These are phyloP conservation scores for Graphiopsis chlorocephala DNA, from an alignment of 2,329 filamentous ascomycete genomes.

Conservation along the genomic window DNA sequence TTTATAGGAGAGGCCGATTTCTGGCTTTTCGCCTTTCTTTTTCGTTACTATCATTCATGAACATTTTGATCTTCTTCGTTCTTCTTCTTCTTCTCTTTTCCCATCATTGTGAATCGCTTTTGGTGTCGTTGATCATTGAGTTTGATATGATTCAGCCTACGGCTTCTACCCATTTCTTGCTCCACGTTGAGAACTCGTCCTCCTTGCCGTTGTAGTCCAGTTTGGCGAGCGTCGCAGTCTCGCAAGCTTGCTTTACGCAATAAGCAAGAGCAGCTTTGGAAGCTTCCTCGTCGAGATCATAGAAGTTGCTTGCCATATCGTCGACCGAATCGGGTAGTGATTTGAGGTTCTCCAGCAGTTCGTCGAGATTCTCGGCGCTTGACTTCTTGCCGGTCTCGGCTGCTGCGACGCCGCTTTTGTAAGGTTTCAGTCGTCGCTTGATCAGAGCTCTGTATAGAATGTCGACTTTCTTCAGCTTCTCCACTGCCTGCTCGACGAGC, in stretches of 20 bases:
- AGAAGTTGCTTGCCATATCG: slow-evolving; percentile 69
- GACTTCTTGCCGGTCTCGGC: slow-evolving; percentile 16
- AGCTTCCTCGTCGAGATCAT: slow-evolving; percentile 60
- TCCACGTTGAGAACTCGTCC: slow-evolving; percentile 80
- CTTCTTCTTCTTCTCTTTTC: background rate
- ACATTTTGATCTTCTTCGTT: background rate
- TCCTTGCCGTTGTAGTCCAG: slow-evolving; percentile 61
- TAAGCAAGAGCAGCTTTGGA: slow-evolving; percentile 59
- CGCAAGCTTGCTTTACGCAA: slow-evolving; percentile 60
- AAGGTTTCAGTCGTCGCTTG: slow-evolving; percentile 63
- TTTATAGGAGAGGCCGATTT: background rate
- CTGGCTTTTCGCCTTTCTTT: background rate
- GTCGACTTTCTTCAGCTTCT: slow-evolving; percentile 64
- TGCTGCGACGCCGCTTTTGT: slow-evolving; percentile 17
- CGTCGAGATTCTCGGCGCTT: slow-evolving; percentile 47
- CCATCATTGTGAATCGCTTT: background rate
- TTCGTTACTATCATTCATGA: slow-evolving; percentile 14
- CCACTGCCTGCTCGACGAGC: slow-evolving; percentile 63
- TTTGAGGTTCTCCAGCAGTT: slow-evolving; percentile 56
- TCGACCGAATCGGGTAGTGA: slow-evolving; percentile 66
- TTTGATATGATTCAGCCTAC: slow-evolving; percentile 24
- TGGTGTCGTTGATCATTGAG: background rate
- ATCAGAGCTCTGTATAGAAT: slow-evolving; percentile 67
- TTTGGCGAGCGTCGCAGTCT: slow-evolving; percentile 54
- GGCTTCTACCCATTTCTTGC: slow-evolving; percentile 52